Percentiles rank a stretch among this genome's conserved stretches.
Evolutionary conservation across 768 basidiomycete species (phyloP).

Genomic region (Podaxis rugospora): DNA sequence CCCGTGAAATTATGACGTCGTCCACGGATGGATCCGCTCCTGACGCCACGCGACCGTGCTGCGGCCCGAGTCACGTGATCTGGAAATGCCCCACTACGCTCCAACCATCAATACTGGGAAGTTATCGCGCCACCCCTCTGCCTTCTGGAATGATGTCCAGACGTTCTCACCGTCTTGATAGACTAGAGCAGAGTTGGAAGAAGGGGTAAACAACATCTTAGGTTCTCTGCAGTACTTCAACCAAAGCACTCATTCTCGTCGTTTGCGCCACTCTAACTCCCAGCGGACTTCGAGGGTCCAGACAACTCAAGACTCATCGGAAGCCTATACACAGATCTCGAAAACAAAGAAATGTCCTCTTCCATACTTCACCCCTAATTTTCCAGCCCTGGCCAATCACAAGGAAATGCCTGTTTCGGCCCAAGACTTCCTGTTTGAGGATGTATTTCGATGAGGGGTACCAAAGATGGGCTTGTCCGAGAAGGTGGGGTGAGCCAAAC

Average conservation of each 20-base stretch:
- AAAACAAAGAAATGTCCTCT: conserved; percentile 7
- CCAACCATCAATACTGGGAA: not conserved
- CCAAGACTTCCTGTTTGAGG: conserved; percentile 12
- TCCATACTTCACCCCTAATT: not conserved
- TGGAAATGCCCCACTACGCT: not conserved
- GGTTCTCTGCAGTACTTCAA: not conserved
- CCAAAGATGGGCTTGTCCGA: conserved; percentile 33
- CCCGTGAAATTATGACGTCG: conserved; percentile 24
- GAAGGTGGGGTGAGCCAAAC: not conserved
- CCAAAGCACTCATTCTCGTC: conserved; percentile 2
- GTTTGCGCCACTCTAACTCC: not conserved
- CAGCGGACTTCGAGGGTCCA: conserved; percentile 1
- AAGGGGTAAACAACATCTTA: not conserved
- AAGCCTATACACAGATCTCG: conserved; percentile 2
- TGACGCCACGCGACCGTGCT: conserved; percentile 25
- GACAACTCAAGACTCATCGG: not conserved
- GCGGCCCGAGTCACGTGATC: not conserved
- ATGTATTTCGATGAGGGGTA: conserved; percentile 30
- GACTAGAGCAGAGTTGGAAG: not conserved
- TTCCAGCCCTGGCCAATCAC: conserved; percentile 24
- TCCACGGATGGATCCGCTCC: conserved; percentile 8
- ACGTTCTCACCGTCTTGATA: not conserved
- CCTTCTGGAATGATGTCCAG: not conserved
- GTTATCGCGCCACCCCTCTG: not conserved
- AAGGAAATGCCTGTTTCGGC: conserved; percentile 17